These are phyloP conservation scores for Naganishia vaughanmartiniae DNA, from an alignment of 768 basidiomycete species.

Conservation along the genomic window DNA sequence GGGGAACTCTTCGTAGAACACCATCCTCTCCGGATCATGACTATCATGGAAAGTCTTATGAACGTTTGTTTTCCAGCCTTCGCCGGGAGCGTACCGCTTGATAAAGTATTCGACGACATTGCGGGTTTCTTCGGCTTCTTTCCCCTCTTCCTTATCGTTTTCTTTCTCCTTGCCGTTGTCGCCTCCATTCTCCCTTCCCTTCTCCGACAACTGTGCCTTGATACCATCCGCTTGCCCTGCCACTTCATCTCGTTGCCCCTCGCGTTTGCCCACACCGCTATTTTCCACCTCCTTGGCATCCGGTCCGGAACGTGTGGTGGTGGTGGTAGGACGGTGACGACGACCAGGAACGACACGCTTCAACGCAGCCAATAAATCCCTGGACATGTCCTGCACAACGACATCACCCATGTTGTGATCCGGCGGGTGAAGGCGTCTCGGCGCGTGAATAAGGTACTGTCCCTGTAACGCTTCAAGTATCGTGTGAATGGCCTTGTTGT, in stretches of 20 bases:
- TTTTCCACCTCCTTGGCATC: neutral
- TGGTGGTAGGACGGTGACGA: too few species aligned
- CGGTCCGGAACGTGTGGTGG: too few species aligned
- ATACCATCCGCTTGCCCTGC: too few species aligned
- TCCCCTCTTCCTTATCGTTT: too few species aligned
- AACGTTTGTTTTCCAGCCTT: neutral
- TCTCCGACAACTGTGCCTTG: too few species aligned
- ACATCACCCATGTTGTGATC: neutral
- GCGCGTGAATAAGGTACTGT: neutral
- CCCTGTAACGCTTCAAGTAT: neutral
- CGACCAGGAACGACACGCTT: constrained; percentile 2
- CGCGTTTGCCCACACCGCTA: neutral
- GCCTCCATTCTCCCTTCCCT: neutral
- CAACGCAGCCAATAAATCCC: neutral
- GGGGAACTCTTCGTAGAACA: neutral
- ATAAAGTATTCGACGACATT: constrained; percentile 15
- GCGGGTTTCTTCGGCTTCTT: neutral
- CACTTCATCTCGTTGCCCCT: too few species aligned
- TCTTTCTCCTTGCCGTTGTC: neutral
- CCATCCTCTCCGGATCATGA: neutral
- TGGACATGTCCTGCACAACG: neutral
- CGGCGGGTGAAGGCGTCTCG: neutral
- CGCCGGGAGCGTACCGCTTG: neutral
- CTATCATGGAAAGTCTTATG: neutral
- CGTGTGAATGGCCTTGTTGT: neutral